These are phyloP conservation scores for Penicillium brasilianum DNA, from an alignment of 2,329 filamentous ascomycete genomes.

Conservation along the genomic window DNA sequence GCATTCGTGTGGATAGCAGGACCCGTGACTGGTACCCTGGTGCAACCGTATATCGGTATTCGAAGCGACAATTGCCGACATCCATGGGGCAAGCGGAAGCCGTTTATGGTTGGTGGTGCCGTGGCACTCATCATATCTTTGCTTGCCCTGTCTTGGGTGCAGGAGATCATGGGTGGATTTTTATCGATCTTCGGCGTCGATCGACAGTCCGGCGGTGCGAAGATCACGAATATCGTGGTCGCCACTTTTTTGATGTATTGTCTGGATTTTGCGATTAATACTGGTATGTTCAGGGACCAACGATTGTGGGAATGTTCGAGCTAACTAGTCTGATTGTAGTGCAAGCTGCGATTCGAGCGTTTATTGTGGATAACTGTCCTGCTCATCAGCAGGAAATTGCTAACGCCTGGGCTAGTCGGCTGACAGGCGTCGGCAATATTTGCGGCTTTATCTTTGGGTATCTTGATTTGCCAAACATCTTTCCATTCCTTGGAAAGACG, in stretches of 20 bases:
- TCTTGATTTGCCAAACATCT: constrained; percentile 71
- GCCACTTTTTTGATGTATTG: constrained; percentile 88
- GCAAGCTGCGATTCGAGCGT: constrained; percentile 73
- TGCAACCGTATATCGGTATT: constrained; percentile 83
- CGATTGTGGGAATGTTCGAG: constrained; percentile 4
- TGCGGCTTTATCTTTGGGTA: constrained; percentile 88
- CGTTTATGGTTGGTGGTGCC: constrained; percentile 77
- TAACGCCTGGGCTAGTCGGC: constrained; percentile 90
- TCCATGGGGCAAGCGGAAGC: constrained; percentile 77
- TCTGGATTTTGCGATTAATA: constrained; percentile 94
- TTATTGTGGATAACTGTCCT: constrained; percentile 87
- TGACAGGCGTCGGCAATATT: constrained; percentile 88
- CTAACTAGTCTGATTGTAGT: constrained; percentile 54
- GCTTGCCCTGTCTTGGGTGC: constrained; percentile 74
- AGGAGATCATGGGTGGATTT: constrained; percentile 71
- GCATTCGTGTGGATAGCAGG: constrained; percentile 85
- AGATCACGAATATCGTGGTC: constrained; percentile 70
- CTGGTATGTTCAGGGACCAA: constrained; percentile 57
- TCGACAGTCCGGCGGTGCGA: constrained; percentile 67
- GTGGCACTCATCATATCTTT: constrained; percentile 70
- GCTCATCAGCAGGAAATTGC: constrained; percentile 91
- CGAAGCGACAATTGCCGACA: constrained; percentile 77
- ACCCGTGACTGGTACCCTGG: constrained; percentile 75
- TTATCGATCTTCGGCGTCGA: constrained; percentile 73
- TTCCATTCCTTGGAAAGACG: constrained; percentile 81